Evolutionary conservation across 1,139 yeast species (phyloP).

Genomic region (Yamadazyma siamensis): DNA sequence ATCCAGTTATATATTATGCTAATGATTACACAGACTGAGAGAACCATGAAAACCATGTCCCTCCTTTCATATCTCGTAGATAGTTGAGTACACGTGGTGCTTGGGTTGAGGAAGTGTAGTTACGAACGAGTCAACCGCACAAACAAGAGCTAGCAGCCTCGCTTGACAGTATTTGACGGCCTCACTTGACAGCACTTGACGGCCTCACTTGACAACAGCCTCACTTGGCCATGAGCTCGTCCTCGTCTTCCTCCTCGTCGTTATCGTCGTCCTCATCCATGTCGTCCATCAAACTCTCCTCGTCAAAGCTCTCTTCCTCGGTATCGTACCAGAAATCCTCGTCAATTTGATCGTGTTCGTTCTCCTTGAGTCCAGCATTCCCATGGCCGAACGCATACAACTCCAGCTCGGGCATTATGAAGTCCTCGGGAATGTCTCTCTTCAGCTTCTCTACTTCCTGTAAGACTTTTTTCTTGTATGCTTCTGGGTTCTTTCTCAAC

Average conservation of each 20-base stretch:
- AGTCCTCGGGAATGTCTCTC: constrained; percentile 81
- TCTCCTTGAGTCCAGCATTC: constrained; percentile 31
- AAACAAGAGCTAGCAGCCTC: too few relatives aligned
- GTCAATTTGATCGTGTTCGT: constrained; percentile 67
- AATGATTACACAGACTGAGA: constrained; percentile 5
- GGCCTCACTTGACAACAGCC: too few relatives aligned
- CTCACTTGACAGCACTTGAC: too few relatives aligned
- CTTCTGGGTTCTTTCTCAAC: constrained; percentile 79
- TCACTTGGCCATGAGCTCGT: constrained; percentile 32
- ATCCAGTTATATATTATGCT: constrained; percentile 4
- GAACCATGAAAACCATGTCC: too few relatives aligned
- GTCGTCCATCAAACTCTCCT: constrained; percentile 52
- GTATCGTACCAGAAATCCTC: constrained; percentile 87
- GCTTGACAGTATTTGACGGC: too few relatives aligned
- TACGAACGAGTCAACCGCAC: too few relatives aligned
- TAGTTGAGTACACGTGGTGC: too few relatives aligned
- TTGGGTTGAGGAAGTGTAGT: too few relatives aligned
- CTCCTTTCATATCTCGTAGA: not conserved
- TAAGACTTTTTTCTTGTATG: constrained; percentile 72
- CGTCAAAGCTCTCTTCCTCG: constrained; percentile 54
- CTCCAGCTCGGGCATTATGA: constrained; percentile 67
- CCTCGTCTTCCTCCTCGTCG: constrained; percentile 58
- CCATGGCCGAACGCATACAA: constrained; percentile 59
- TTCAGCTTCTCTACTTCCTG: constrained; percentile 83
- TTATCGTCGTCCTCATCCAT: constrained; percentile 55